A percentile compares a stretch with the other conserved stretches of the same genome.
These are phyloP conservation scores for Heracleum sosnowskyi DNA, from an alignment of 129 eudicot species.

Conservation along the genomic window DNA sequence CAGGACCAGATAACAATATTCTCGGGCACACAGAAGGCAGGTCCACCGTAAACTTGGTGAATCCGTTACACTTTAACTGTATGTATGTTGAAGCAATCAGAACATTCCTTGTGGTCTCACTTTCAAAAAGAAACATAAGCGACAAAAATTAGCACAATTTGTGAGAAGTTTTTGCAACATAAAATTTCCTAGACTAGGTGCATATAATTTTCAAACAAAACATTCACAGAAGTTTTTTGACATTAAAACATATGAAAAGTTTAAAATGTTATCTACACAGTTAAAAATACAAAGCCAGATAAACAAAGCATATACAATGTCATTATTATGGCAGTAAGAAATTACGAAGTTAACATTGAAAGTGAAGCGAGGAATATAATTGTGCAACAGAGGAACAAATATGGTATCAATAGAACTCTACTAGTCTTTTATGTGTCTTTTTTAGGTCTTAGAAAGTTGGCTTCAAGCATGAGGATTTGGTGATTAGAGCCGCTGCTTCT, in stretches of 20 bases:
- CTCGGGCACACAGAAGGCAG: constrained; percentile 78
- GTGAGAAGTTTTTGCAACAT: background rate
- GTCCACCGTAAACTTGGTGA: constrained; percentile 56
- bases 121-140: constrained; percentile 21
- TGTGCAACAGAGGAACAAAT: background rate
- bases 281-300: background rate
- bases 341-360: background rate
- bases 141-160: constrained; percentile 1
- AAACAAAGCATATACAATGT: background rate
- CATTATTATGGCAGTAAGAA: background rate
- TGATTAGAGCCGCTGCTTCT: background rate
- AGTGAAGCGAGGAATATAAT: background rate
- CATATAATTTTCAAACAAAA: background rate
- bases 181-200: background rate
- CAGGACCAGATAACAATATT: constrained; percentile 87
- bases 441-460: background rate
- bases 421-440: background rate
- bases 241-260: background rate
- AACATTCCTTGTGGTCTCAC: constrained; percentile 82
- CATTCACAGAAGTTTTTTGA: background rate
- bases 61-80: constrained; percentile 67
- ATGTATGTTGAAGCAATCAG: constrained; percentile 76
- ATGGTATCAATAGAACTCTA: background rate
- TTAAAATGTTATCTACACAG: background rate
- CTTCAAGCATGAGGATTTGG: background rate